Percentiles rank a stretch among this genome's conserved stretches.
Conservation (phyloP, 129 eudicot species). For the Sambucus nigra region DNA sequence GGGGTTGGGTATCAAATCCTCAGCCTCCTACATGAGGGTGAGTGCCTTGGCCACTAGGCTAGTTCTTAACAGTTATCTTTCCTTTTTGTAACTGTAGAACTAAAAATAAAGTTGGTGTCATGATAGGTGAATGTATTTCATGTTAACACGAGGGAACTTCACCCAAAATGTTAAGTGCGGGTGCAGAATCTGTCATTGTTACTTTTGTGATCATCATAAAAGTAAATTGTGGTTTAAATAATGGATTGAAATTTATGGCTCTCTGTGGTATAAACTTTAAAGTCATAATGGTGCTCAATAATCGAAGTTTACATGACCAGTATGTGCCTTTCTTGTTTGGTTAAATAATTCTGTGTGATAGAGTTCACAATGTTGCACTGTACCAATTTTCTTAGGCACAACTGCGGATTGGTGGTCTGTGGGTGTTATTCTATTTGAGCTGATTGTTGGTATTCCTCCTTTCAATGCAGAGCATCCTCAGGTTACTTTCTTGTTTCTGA, state of each 20-base stretch:
- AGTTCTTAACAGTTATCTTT: too few relatives aligned
- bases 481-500: slow-evolving; percentile 27
- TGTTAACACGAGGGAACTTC: not conserved
- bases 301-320: not conserved
- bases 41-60: too few relatives aligned
- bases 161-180: not conserved
- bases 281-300: slow-evolving; percentile 1
- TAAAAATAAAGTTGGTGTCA: not conserved
- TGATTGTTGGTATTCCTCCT: slow-evolving; percentile 97
- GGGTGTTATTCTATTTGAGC: slow-evolving; percentile 87
- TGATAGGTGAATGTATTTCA: not conserved
- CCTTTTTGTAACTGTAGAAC: not conserved
- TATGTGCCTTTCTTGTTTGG: not conserved
- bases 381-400: slow-evolving; percentile 34
- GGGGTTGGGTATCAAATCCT: too few relatives aligned
- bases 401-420: slow-evolving; percentile 99
- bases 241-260: too few relatives aligned
- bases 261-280: too few relatives aligned
- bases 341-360: not conserved
- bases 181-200: not conserved
- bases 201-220: not conserved
- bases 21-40: too few relatives aligned
- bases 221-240: not conserved
- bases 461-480: slow-evolving; percentile 99
- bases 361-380: not conserved